Conservation (phyloP, 1,139 yeast species). For the Eremothecium gossypii region DNA sequence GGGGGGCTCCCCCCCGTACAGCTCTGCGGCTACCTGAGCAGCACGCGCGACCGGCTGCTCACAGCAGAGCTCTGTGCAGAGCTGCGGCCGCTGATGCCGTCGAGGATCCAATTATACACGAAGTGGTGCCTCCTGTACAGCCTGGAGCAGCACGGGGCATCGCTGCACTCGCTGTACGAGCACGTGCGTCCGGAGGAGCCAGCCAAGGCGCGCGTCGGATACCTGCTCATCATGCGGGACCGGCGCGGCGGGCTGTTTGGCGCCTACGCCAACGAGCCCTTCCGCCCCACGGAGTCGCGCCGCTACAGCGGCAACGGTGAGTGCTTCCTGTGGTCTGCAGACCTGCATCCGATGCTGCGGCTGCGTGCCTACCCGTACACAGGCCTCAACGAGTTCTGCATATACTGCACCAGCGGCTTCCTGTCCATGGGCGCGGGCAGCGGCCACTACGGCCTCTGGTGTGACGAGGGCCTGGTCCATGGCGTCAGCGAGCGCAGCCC, state of each 20-base stretch:
- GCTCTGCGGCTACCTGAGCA: conserved; percentile 46
- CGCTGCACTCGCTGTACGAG: conserved; percentile 63
- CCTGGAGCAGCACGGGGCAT: conserved; percentile 85
- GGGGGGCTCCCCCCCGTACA: conserved; percentile 40
- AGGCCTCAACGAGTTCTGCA: conserved; percentile 76
- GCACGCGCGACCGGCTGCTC: conserved; percentile 51
- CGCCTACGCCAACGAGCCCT: conserved; percentile 67
- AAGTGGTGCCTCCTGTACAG: conserved; percentile 76
- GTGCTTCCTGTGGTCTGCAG: conserved; percentile 81
- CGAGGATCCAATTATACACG: conserved; percentile 65
- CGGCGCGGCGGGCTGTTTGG: conserved; percentile 63
- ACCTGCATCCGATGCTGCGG: conserved; percentile 27
- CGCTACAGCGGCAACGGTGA: conserved; percentile 91
- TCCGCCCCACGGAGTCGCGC: conserved; percentile 59
- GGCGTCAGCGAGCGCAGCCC: conserved; percentile 75
- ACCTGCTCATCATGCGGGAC: conserved; percentile 61
- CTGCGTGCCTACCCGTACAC: conserved; percentile 76
- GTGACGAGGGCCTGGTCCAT: conserved; percentile 59
- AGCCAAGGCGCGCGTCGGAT: conserved; percentile 42
- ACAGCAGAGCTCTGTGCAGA: conserved; percentile 59
- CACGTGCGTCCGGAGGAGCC: conserved; percentile 30
- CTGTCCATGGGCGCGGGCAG: conserved; percentile 87
- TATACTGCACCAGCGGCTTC: conserved; percentile 71
- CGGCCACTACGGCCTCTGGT: conserved; percentile 89
- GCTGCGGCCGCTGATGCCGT: conserved; percentile 63